Base-by-base conservation (phyloP, 306 rosid species). In the Vigna hirtella region DNA sequence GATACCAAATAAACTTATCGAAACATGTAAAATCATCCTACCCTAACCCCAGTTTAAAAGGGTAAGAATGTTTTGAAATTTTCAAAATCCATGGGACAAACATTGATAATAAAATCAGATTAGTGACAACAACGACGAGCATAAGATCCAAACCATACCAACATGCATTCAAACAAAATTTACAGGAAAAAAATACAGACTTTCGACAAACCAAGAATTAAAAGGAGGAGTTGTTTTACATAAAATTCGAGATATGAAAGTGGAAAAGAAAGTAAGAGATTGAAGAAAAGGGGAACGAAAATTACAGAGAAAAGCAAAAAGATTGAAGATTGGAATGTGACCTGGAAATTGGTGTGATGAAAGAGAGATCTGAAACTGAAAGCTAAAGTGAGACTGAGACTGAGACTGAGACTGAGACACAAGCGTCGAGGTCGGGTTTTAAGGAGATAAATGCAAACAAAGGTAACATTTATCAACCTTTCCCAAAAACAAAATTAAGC, bases 11-110 rank as follows among this genome's bases (percentile, higher is more conserved):
- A 72, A 66, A 45, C 12, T 14, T 10, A 49, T 9, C 10, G 11
- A 47, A 38, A 8, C 34, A 30, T 50, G 10, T n/a, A 49, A 40
- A 40, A 64, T 63, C 49, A 56, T 12, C 26, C 56, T 49, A 74
- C 16, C 49, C 68, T 49, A 74, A 20, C 49, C 45, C 28, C 15
- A 72, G 64, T 14, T 74, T 32, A 81, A 59, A 3, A 49, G 59
- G 26, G 40, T 30, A 52, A 69, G 11, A 62, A 45, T 17, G 14
- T 12, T 62, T 53, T 14, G 43, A 49, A 15, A 13, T 49, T 59
- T 40, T 47, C 30, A 66, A 40, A 18, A 61, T 52, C 32, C 63
- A 45, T 12, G 30, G 26, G 71, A 43, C 70, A 85, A 55, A 83
- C 11, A 66, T 34, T 13, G 22, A 20, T 20, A 20, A 79, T 2